Evolutionary conservation across 2,329 filamentous ascomycete genomes (phyloP).

Genomic region (Pezicula neosporulosa): DNA sequence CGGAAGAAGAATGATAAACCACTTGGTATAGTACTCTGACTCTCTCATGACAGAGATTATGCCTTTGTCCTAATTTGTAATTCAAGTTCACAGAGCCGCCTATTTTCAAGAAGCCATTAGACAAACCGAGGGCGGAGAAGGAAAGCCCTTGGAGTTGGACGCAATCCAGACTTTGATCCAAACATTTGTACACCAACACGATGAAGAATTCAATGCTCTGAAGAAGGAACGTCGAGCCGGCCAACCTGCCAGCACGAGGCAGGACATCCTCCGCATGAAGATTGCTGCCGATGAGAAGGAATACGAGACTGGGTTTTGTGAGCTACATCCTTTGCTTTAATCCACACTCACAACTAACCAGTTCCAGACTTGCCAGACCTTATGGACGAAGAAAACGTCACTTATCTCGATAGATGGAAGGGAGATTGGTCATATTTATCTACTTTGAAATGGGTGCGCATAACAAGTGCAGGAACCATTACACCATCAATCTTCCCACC

Average conservation of each 20-base stretch:
- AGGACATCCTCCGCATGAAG: constrained; percentile 73
- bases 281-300: constrained; percentile 73
- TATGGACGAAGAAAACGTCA: constrained; percentile 59
- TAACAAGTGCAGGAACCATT: constrained; percentile 61
- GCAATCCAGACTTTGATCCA: constrained; percentile 60
- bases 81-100: constrained; percentile 59
- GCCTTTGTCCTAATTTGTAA: constrained; percentile 5
- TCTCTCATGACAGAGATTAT: neutral
- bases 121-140: constrained; percentile 36
- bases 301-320: constrained; percentile 78
- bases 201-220: constrained; percentile 64
- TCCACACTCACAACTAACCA: constrained; percentile 7
- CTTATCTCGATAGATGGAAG: constrained; percentile 70
- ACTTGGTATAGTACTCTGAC: constrained; percentile 56
- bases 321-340: constrained; percentile 25
- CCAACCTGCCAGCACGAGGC: constrained; percentile 71
- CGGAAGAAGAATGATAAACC: constrained; percentile 72
- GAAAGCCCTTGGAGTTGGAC: constrained; percentile 47
- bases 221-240: constrained; percentile 73
- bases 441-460: constrained; percentile 71
- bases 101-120: constrained; percentile 69
- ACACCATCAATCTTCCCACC: constrained; percentile 78
- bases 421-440: constrained; percentile 80
- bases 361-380: constrained; percentile 69
- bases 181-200: constrained; percentile 64